Base-by-base conservation (phyloP, 2,329 filamentous ascomycete genomes). In the Colletotrichum sp. region DNA sequence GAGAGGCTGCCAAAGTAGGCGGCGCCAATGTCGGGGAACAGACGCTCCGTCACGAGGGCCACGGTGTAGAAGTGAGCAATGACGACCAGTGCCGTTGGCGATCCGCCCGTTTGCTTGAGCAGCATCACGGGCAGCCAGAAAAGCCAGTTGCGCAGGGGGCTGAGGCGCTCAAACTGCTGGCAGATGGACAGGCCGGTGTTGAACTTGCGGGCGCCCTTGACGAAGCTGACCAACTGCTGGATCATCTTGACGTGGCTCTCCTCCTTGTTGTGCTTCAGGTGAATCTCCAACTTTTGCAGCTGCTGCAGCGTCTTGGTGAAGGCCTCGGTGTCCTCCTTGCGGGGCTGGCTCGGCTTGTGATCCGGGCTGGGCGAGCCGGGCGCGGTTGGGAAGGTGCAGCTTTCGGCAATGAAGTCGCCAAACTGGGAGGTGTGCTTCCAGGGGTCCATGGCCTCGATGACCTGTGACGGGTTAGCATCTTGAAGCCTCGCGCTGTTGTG, bases 101-200 rank as follows among this genome's bases (percentile, higher is more conserved):
- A 95, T 43, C 92, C 92, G 67, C 93, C 92, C 63, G 93, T 94
- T 78, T 93, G 92, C 82, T 96, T 94, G 30, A 98, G 90, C 80
- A 96, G 94, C 79, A 93, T 92, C 39, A 98, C 93, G 1, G 97
- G 97, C 71, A 98, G 92, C 96, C 96, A 99, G 86, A 99, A 98
- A 18, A 99, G 91, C 96, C 96, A 98, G 79, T 95, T 95, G 71
- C 96, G 92, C 75, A 99, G 90, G 12, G 95, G 93, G 78, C 98
- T 96, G 13, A 99, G 91, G 78, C 96, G 94, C 81, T 96, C 94
- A 83, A 98, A 99, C 82, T 98, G 95, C 82, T 98, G 93, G 78
- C 95, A 93, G 28, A 96, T 92, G 28, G 93, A 92, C 78, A 94
- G 90, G 14, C 90, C 90, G 6, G 93, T 92, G 82, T 92, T 92